These are phyloP conservation scores for Polytolypa hystricis DNA, from an alignment of 2,329 filamentous ascomycete species.

Conservation along the genomic window DNA sequence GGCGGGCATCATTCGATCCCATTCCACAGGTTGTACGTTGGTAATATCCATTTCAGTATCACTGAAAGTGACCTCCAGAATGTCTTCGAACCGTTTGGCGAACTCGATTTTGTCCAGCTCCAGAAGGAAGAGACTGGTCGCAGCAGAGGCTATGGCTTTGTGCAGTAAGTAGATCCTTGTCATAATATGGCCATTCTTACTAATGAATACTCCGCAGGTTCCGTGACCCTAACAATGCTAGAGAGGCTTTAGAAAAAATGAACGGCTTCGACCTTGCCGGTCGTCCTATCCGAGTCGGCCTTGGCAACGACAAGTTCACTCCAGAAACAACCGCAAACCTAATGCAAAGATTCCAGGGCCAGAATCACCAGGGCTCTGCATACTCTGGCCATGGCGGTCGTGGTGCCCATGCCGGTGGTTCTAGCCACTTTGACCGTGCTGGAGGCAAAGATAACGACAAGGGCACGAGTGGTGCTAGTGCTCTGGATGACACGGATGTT, in stretches of 20 bases:
- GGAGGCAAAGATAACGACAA: conserved; percentile 84
- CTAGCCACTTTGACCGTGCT: conserved; percentile 74
- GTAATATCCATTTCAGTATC: conserved; percentile 99
- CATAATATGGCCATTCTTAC: conserved; percentile 16
- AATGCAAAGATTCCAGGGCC: conserved; percentile 80
- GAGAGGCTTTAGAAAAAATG: conserved; percentile 96
- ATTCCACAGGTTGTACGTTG: conserved; percentile 96
- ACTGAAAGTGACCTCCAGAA: conserved; percentile 91
- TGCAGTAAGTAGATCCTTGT: conserved; percentile 60
- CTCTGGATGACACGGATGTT: conserved; percentile 94
- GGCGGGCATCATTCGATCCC: conserved; percentile 69
- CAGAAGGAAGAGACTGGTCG: conserved; percentile 90
- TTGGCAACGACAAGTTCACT: conserved; percentile 99
- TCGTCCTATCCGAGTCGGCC: conserved; percentile 92
- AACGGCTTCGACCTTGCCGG: conserved; percentile 97
- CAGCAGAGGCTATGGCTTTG: conserved; percentile 93
- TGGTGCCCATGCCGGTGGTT: conserved; percentile 66
- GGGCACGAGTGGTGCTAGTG: conserved; percentile 75
- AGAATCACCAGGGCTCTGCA: conserved; percentile 75
- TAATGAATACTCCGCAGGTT: conserved; percentile 51
- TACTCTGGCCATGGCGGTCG: conserved; percentile 87
- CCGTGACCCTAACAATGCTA: conserved; percentile 78
- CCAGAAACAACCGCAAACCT: conserved; percentile 89
- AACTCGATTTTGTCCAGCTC: conserved; percentile 92
- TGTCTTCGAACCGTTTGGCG: conserved; percentile 94